Evolutionary conservation across 257 asterid species (phyloP), one percentile per base, ranked within the genome.

Genomic region (Solanum bulbocastanum): DNA sequence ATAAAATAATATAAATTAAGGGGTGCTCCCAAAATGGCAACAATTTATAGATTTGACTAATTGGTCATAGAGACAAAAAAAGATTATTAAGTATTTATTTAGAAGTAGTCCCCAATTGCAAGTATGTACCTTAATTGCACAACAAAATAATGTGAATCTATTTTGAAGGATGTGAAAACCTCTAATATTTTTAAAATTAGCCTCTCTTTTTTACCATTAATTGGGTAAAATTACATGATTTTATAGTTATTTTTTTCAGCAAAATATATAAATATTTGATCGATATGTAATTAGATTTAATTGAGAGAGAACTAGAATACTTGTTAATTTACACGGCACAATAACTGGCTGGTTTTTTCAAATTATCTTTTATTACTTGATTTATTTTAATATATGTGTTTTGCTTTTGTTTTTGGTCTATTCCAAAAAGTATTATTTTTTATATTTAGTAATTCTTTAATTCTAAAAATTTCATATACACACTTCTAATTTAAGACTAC

Each of bases 21-120:
- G 32, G 27, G 71, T 85, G 87, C 87, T 68, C 87, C 87, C 82
- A 85, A 68, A 39, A 71, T 68, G 87, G 32, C 82, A 40, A 65
- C 82, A 82, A 82, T 82, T 82, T 82, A 52, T 10, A 20, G 62
- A 85, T 33, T 65, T 85, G 37, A 16, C 42, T 65, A 62, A 46
- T 83, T 33, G 87, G 36, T 84, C 87, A 62, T 84, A 62, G 74
- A 20, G 86, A 82, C 86, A 82, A 82, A 16, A 56, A 30, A 5
- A 30, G 42, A 49, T 30, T 13, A 82, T 82, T 46, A 82, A 82
- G 5, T 37, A 36, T 74, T 22, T 49, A 82, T 49, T 82, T 82
- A 46, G 6, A 82, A 30, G 69, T 49, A 82, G 69, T 49, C 69
- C 86, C 10, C 16, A 49, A 11, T 82, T 82, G 32, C 86, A 30